Conservation (phyloP, 768 basidiomycete species). For the Boletus barrowsii region DNA sequence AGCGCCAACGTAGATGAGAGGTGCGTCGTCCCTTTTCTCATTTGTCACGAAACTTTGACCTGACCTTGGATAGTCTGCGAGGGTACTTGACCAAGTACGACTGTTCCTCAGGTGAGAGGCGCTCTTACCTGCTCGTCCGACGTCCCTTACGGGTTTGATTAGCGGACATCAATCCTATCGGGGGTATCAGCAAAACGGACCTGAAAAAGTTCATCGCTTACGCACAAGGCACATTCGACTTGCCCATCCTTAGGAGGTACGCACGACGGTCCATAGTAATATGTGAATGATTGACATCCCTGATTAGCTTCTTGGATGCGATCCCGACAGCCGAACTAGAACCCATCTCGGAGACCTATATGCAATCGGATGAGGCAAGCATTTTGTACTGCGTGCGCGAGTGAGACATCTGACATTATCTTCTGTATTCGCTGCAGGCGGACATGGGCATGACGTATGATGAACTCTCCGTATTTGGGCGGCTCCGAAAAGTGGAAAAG, state of each 20-base stretch:
- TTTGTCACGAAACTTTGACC: not conserved
- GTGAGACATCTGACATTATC: not conserved
- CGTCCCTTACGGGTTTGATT: not conserved
- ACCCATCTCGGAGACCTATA: slow-evolving; percentile 90
- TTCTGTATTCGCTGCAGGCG: slow-evolving; percentile 43
- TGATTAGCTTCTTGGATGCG: slow-evolving; percentile 79
- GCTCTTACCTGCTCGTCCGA: not conserved
- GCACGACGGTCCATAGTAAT: slow-evolving; percentile 3
- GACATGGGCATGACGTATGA: slow-evolving; percentile 99
- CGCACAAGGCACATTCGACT: slow-evolving; percentile 70
- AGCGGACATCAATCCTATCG: slow-evolving; percentile 99
- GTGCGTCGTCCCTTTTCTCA: slow-evolving; percentile 34
- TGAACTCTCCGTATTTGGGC: slow-evolving; percentile 89
- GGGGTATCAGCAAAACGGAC: slow-evolving; percentile 96
- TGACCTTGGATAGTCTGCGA: slow-evolving; percentile 57
- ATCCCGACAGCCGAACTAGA: slow-evolving; percentile 95
- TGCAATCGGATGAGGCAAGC: slow-evolving; percentile 86
- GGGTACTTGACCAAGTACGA: slow-evolving; percentile 99
- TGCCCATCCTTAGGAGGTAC: slow-evolving; percentile 80
- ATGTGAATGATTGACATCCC: not conserved
- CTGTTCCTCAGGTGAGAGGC: slow-evolving; percentile 72
- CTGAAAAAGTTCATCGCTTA: slow-evolving; percentile 93
- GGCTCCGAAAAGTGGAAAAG: slow-evolving; percentile 93
- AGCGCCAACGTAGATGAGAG: slow-evolving; percentile 99
- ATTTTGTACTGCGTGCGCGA: too few relatives aligned